A percentile compares a stretch with the other conserved stretches of the same genome.
These are phyloP conservation scores for Coleophoma cylindrospora DNA, from an alignment of 2,329 filamentous ascomycete species.

Conservation along the genomic window DNA sequence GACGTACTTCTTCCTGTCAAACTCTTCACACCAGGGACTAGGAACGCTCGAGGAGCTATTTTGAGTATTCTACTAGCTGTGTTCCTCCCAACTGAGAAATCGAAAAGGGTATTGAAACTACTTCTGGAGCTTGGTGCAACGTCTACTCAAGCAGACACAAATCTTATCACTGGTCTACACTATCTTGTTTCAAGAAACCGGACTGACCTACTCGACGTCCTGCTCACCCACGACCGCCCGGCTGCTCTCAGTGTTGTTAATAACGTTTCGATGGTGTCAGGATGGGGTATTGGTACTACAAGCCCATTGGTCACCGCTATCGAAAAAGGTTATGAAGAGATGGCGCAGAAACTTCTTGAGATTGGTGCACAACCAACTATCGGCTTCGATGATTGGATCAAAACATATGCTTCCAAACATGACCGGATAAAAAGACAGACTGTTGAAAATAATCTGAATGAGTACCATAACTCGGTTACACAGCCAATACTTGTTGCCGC, in stretches of 20 bases:
- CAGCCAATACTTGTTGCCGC: constrained; percentile 66
- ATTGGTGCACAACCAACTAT: constrained; percentile 56
- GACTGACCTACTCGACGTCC: constrained; percentile 39
- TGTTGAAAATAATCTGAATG: constrained; percentile 41
- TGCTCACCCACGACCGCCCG: constrained; percentile 52
- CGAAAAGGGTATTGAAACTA: constrained; percentile 57
- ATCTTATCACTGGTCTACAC: constrained; percentile 61
- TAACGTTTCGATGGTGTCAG: constrained; percentile 45
- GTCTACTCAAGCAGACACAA: constrained; percentile 64
- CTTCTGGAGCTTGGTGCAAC: constrained; percentile 69
- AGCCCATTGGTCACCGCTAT: constrained; percentile 58
- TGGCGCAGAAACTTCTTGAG: constrained; percentile 57
- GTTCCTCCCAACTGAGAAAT: constrained; percentile 55
- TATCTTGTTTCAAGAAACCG: constrained; percentile 52
- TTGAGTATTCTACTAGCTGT: constrained; percentile 67
- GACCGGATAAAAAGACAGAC: constrained; percentile 29
- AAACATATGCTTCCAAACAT: constrained; percentile 41
- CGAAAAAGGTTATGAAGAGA: constrained; percentile 40
- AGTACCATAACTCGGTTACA: constrained; percentile 41
- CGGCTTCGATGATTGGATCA: constrained; percentile 60
- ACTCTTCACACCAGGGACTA: constrained; percentile 18
- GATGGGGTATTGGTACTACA: constrained; percentile 30
- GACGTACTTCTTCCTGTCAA: constrained; percentile 74
- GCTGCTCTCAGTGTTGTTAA: constrained; percentile 62
- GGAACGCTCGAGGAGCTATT: constrained; percentile 51